Percentiles rank a stretch among this genome's conserved stretches.
phyloP scores from a whole-genome alignment of 1,284 basidiomycete species.

The Hortiboletus rubellus region DNA sequence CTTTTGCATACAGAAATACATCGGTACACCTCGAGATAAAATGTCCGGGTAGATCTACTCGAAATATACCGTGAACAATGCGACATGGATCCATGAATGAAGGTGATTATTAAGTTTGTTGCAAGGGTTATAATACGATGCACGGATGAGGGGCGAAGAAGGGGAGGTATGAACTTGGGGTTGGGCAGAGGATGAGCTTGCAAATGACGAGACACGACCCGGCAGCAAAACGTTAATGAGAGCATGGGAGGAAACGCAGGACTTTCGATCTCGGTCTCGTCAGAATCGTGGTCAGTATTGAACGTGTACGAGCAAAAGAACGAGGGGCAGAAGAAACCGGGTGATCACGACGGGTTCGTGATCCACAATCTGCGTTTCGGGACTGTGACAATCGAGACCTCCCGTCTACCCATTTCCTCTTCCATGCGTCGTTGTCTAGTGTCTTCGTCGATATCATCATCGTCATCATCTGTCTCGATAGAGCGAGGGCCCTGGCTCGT shows the following conservation, averaged over 20 bases:
- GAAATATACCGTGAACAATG: slow-evolving; percentile 39
- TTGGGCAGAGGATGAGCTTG: slow-evolving; percentile 1
- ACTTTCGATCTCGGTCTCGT: slow-evolving; percentile 13
- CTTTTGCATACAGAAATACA: slow-evolving; percentile 38
- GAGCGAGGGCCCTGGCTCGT: slow-evolving; percentile 43
- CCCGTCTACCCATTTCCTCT: slow-evolving; percentile 73
- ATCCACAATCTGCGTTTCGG: slow-evolving; percentile 73
- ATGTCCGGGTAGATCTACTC: slow-evolving; percentile 39
- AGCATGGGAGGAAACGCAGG: slow-evolving; percentile 6
- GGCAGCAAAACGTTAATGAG: slow-evolving; percentile 21
- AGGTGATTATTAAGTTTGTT: slow-evolving; percentile 26
- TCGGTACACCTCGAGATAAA: slow-evolving; percentile 33
- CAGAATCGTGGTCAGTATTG: slow-evolving; percentile 26
- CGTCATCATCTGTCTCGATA: slow-evolving; percentile 56
- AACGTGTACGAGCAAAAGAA: slow-evolving; percentile 11
- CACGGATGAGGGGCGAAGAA: slow-evolving; percentile 3
- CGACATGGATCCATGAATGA: slow-evolving; percentile 36
- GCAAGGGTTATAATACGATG: slow-evolving; percentile 32
- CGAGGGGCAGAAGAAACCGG: not conserved
- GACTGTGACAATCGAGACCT: slow-evolving; percentile 78
- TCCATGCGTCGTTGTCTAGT: slow-evolving; percentile 70
- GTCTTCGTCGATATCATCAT: slow-evolving; percentile 72
- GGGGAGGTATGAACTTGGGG: not conserved
- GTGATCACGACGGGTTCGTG: slow-evolving; percentile 54
- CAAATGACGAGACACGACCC: slow-evolving; percentile 16